Percentiles rank a stretch among this genome's conserved stretches.
Evolutionary conservation across 2,329 filamentous ascomycete species (phyloP).

Genomic region (Xylaria sp.): DNA sequence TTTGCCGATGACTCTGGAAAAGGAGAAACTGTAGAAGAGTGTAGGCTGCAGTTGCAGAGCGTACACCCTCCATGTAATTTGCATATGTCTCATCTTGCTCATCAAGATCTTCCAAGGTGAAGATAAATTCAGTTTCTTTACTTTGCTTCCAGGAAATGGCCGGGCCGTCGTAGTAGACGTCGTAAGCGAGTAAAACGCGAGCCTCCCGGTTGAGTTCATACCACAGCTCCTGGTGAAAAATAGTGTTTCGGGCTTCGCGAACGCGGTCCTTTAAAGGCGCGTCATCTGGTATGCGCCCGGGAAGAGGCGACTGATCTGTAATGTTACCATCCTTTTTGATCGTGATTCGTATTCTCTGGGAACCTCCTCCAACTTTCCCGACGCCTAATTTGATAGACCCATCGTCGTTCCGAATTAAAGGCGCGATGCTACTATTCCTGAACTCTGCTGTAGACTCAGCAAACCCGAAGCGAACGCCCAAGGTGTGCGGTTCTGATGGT

Average conservation of each 20-base stretch:
- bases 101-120: slow-evolving; percentile 75
- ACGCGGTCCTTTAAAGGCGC: slow-evolving; percentile 74
- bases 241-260: slow-evolving; percentile 78
- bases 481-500: slow-evolving; percentile 75
- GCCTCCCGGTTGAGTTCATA: slow-evolving; percentile 88
- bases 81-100: slow-evolving; percentile 53
- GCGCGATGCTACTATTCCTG: slow-evolving; percentile 79
- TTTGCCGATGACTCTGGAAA: slow-evolving; percentile 80
- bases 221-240: slow-evolving; percentile 88
- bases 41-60: slow-evolving; percentile 72
- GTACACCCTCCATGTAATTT: slow-evolving; percentile 56
- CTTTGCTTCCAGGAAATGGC: slow-evolving; percentile 66
- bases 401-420: slow-evolving; percentile 77
- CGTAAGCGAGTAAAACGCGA: slow-evolving; percentile 75
- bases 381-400: slow-evolving; percentile 80
- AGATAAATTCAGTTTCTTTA: slow-evolving; percentile 66
- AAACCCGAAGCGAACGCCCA: slow-evolving; percentile 92
- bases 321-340: slow-evolving; percentile 68
- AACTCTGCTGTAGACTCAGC: slow-evolving; percentile 75
- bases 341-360: slow-evolving; percentile 73
- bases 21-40: slow-evolving; percentile 80
- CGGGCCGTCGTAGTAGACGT: slow-evolving; percentile 72
- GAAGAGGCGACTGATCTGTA: slow-evolving; percentile 66
- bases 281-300: slow-evolving; percentile 65
- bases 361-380: slow-evolving; percentile 62